Conservation (phyloP, 2,329 filamentous ascomycete species). For the Biscogniauxia sp. region DNA sequence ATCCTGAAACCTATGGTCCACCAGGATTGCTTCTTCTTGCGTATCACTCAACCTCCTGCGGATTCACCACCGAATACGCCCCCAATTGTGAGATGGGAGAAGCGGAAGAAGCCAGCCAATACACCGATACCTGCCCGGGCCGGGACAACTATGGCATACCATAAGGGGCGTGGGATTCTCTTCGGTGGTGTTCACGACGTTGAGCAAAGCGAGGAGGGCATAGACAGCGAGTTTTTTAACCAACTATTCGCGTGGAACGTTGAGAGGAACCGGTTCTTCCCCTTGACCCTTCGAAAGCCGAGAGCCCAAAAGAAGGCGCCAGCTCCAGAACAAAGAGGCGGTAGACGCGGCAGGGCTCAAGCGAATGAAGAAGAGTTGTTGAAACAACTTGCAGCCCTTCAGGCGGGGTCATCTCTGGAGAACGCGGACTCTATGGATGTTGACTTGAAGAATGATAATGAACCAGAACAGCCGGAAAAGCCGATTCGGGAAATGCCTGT, state of each 20-base stretch:
- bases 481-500: constrained; percentile 63
- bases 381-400: constrained; percentile 79
- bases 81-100: constrained; percentile 84
- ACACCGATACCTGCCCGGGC: constrained; percentile 78
- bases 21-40: constrained; percentile 91
- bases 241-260: constrained; percentile 90
- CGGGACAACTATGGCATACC: constrained; percentile 89
- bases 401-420: constrained; percentile 69
- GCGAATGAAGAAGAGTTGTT: constrained; percentile 91
- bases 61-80: constrained; percentile 65
- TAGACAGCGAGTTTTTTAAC: constrained; percentile 97
- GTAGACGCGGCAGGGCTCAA: constrained; percentile 71
- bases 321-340: constrained; percentile 53
- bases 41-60: constrained; percentile 68
- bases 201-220: constrained; percentile 87
- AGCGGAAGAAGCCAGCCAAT: constrained; percentile 88
- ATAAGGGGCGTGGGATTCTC: constrained; percentile 87
- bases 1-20: constrained; percentile 85
- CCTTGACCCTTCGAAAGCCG: constrained; percentile 71
- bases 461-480: constrained; percentile 54
- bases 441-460: constrained; percentile 47
- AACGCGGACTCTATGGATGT: constrained; percentile 42
- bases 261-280: constrained; percentile 93
- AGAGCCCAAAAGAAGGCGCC: constrained; percentile 65
- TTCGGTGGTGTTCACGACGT: constrained; percentile 96